phyloP scores from a whole-genome alignment of 2,329 filamentous ascomycete species.

The Bertia moriformis region DNA sequence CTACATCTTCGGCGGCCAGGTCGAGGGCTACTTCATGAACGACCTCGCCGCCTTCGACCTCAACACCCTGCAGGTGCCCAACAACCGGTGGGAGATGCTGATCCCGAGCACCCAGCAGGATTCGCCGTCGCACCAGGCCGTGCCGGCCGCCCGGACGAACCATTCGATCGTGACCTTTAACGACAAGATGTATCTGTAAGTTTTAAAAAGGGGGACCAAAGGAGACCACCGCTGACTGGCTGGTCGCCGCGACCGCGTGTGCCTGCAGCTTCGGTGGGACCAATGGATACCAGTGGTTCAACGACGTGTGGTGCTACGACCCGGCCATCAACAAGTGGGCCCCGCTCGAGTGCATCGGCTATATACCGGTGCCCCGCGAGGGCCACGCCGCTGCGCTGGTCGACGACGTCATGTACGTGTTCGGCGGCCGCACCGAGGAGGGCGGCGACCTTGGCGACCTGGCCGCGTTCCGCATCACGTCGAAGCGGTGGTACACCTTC shows the following conservation, averaged over 20 bases:
- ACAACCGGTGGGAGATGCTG: slow-evolving; percentile 91
- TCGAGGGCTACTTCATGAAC: slow-evolving; percentile 96
- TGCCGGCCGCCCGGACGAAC: slow-evolving; percentile 83
- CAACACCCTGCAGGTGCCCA: slow-evolving; percentile 80
- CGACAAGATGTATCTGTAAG: slow-evolving; percentile 84
- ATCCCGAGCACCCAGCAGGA: slow-evolving; percentile 56
- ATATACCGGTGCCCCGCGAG: slow-evolving; percentile 85
- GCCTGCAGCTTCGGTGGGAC: slow-evolving; percentile 83
- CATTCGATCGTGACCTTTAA: slow-evolving; percentile 84
- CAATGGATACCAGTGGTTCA: slow-evolving; percentile 93
- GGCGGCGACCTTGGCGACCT: slow-evolving; percentile 84
- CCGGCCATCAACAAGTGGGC: slow-evolving; percentile 69
- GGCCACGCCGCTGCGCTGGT: slow-evolving; percentile 88
- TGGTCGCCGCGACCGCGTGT: no score
- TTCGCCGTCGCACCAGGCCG: slow-evolving; percentile 42
- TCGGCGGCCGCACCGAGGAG: slow-evolving; percentile 88
- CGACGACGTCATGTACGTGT: slow-evolving; percentile 98
- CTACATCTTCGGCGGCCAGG: slow-evolving; percentile 92
- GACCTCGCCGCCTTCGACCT: slow-evolving; percentile 89
- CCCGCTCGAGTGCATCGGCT: slow-evolving; percentile 89
- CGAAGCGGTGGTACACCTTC: slow-evolving; percentile 94
- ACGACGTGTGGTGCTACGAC: slow-evolving; percentile 96
- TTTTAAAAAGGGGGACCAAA: no score
- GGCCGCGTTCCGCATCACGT: slow-evolving; percentile 62
- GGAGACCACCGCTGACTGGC: not conserved